phyloP scores from a whole-genome alignment of 83 land plant species.

The Picea abies region DNA sequence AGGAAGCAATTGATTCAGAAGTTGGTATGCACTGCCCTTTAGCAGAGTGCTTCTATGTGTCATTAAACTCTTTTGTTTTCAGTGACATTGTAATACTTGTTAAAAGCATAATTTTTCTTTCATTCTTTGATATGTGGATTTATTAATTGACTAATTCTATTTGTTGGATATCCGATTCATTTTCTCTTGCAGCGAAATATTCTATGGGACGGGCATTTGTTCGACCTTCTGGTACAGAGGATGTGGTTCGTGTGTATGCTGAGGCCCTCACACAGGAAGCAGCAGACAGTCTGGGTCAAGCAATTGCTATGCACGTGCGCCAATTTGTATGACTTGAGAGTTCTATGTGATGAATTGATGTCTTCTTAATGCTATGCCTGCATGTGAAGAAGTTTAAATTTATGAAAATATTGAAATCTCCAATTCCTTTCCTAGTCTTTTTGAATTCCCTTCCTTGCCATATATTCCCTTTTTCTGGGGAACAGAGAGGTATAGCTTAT shows the following conservation, averaged over 20 bases:
- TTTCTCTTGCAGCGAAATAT: constrained; percentile 53
- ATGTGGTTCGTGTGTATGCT: constrained; percentile 90
- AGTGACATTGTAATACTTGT: constrained; percentile 4
- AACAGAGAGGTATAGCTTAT: neutral
- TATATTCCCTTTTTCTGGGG: neutral
- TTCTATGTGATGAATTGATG: neutral
- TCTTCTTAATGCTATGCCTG: neutral
- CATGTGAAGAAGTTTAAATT: neutral
- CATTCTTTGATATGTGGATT: neutral
- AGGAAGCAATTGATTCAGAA: constrained; percentile 84
- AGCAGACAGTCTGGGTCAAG: constrained; percentile 73
- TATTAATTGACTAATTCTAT: neutral
- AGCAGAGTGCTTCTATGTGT: neutral
- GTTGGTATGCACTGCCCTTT: constrained; percentile 48
- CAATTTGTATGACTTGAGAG: constrained; percentile 48
- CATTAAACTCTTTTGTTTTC: constrained; percentile 11
- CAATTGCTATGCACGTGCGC: constrained; percentile 67
- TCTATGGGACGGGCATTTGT: constrained; percentile 80
- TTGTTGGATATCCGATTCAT: neutral
- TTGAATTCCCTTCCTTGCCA: neutral
- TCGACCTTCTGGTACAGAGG: constrained; percentile 97
- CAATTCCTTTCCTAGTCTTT: neutral
- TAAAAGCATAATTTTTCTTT: neutral
- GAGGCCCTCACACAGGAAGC: constrained; percentile 86
- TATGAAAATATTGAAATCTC: neutral